Percentiles rank a stretch among this genome's conserved stretches.
phyloP scores from a whole-genome alignment of 1,284 basidiomycete species.

The Hypsizygus ulmarius region DNA sequence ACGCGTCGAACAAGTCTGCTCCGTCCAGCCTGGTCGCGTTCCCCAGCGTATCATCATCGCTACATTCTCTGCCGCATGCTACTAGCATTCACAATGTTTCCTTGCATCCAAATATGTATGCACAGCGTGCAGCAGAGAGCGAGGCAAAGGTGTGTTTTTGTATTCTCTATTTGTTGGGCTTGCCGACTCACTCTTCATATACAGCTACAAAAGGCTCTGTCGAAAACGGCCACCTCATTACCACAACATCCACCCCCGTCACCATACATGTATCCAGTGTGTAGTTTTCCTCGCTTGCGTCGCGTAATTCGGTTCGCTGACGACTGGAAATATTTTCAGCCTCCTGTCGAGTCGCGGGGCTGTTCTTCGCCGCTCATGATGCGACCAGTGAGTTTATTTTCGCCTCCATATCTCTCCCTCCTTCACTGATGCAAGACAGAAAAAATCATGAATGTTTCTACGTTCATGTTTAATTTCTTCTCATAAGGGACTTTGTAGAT shows the following conservation, averaged over 20 bases:
- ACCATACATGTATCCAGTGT: slow-evolving; percentile 38
- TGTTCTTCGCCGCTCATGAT: slow-evolving; percentile 52
- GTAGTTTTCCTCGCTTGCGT: slow-evolving; percentile 18
- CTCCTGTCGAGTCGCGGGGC: slow-evolving; percentile 33
- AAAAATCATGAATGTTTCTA: slow-evolving; percentile 35
- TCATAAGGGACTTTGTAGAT: slow-evolving; percentile 31
- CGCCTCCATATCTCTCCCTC: slow-evolving; percentile 4
- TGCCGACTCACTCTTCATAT: slow-evolving; percentile 10
- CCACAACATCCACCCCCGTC: slow-evolving; percentile 29
- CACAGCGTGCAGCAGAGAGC: slow-evolving; percentile 62
- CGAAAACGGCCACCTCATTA: slow-evolving; percentile 41
- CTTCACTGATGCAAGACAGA: slow-evolving; percentile 22
- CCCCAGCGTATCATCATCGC: slow-evolving; percentile 63
- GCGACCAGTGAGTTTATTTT: slow-evolving; percentile 41
- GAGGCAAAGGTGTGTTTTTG: slow-evolving; percentile 61
- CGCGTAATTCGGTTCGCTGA: slow-evolving; percentile 4
- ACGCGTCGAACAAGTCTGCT: slow-evolving; percentile 23
- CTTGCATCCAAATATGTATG: slow-evolving; percentile 67
- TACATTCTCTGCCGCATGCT: slow-evolving; percentile 66
- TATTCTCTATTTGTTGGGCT: neutral
- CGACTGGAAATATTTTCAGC: slow-evolving; percentile 25
- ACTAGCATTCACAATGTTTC: slow-evolving; percentile 62
- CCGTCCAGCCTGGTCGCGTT: slow-evolving; percentile 59
- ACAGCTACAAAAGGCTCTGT: slow-evolving; percentile 50
- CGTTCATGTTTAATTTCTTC: slow-evolving; percentile 15